Evolutionary conservation across 176 grass and related monocot species (phyloP).

Genomic region (Lolium rigidum): DNA sequence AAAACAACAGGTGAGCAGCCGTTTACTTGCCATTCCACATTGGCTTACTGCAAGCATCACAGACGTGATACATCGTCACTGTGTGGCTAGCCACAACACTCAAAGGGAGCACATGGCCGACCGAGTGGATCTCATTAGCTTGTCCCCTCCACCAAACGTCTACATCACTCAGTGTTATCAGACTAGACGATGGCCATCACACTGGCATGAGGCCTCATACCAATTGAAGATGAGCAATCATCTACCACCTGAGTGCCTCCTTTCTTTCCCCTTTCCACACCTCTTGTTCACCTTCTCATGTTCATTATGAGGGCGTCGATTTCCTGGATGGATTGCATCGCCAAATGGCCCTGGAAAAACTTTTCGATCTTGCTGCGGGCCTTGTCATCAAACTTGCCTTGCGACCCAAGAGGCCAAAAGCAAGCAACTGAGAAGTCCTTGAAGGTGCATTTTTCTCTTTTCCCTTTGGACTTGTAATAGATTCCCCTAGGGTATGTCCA

Average conservation of each 20-base stretch:
- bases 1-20: not conserved
- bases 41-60: not conserved
- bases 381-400: not conserved
- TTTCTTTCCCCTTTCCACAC: not conserved
- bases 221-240: not conserved
- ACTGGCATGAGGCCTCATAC: not conserved
- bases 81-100: not conserved
- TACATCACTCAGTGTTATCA: too few relatives aligned
- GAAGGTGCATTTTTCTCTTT: not conserved
- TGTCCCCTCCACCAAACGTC: not conserved
- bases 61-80: not conserved
- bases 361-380: not conserved
- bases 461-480: not conserved
- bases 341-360: constrained; percentile 9
- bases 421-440: not conserved
- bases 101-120: not conserved
- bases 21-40: not conserved
- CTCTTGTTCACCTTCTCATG: not conserved
- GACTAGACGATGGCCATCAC: too few relatives aligned
- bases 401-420: not conserved
- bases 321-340: not conserved
- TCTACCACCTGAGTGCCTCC: not conserved
- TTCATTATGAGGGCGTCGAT: not conserved
- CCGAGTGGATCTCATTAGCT: not conserved
- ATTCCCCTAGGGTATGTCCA: not conserved